phyloP scores from a whole-genome alignment of 257 asterid species.

The Nicotiana benthamiana region DNA sequence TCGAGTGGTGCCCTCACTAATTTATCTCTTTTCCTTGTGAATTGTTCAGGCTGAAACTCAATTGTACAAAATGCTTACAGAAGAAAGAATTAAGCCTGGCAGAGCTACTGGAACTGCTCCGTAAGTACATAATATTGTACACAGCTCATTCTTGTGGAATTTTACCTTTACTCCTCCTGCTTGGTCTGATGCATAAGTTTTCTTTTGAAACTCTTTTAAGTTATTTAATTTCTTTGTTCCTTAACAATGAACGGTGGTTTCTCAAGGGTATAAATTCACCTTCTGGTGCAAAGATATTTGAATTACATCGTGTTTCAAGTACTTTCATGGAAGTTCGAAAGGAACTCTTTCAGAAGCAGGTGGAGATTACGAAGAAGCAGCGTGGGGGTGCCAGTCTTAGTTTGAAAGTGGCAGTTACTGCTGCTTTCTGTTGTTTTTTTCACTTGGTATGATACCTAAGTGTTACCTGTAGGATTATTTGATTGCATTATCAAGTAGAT shows the following conservation, averaged over 20 bases:
- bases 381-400: slow-evolving; percentile 68
- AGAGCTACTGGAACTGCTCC: slow-evolving; percentile 77
- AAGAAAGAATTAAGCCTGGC: slow-evolving; percentile 84
- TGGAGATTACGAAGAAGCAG: slow-evolving; percentile 46
- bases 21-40: slow-evolving; percentile 10
- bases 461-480: not conserved
- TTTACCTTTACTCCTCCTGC: too few relatives aligned
- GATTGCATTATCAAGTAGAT: not conserved
- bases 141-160: not conserved
- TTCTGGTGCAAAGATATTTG: slow-evolving; percentile 35
- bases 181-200: too few relatives aligned
- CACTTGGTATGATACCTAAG: too few relatives aligned
- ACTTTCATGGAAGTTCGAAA: slow-evolving; percentile 34
- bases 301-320: slow-evolving; percentile 31
- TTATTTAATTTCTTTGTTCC: too few relatives aligned
- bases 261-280: slow-evolving; percentile 33
- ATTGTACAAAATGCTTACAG: slow-evolving; percentile 64
- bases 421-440: not conserved
- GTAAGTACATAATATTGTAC: slow-evolving; percentile 35
- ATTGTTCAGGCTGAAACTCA: slow-evolving; percentile 55
- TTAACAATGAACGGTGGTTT: too few relatives aligned
- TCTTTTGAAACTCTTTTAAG: too few relatives aligned
- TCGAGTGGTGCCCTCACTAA: not conserved
- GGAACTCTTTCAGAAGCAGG: slow-evolving; percentile 73
- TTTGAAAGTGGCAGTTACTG: not conserved